Conservation (phyloP, 2,329 filamentous ascomycete species). For the Verticillium zaregamsianum region DNA sequence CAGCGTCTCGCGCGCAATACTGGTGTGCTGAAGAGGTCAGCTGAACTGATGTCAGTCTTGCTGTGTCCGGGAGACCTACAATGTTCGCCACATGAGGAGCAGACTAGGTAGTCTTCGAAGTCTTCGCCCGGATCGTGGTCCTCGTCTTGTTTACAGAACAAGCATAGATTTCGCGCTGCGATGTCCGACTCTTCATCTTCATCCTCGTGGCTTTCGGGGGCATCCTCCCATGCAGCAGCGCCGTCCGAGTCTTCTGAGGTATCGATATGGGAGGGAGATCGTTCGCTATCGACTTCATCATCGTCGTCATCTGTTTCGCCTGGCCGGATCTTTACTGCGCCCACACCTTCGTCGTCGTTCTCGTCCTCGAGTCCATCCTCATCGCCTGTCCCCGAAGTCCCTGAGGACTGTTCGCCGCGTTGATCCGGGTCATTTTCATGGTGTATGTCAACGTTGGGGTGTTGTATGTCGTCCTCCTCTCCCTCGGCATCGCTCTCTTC, state of each 20-base stretch:
- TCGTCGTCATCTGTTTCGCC: slow-evolving; percentile 43
- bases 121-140: slow-evolving; percentile 78
- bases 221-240: slow-evolving; percentile 57
- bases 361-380: slow-evolving; percentile 14
- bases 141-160: slow-evolving; percentile 80
- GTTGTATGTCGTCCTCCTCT: slow-evolving; percentile 22
- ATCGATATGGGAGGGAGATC: slow-evolving; percentile 41
- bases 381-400: slow-evolving; percentile 8
- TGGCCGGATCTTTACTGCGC: slow-evolving; percentile 52
- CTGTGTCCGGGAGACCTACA: slow-evolving; percentile 53
- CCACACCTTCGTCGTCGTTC: slow-evolving; percentile 49
- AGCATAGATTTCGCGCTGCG: slow-evolving; percentile 42
- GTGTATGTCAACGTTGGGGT: slow-evolving; percentile 15
- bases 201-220: slow-evolving; percentile 49
- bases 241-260: slow-evolving; percentile 52
- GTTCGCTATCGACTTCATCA: slow-evolving; percentile 34
- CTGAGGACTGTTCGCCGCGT: neutral
- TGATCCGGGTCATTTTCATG: neutral
- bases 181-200: slow-evolving; percentile 53
- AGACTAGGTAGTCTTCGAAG: slow-evolving; percentile 74
- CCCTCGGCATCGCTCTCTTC: slow-evolving; percentile 38
- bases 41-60: slow-evolving; percentile 19
- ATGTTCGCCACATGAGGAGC: slow-evolving; percentile 74
- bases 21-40: slow-evolving; percentile 66
- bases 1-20: slow-evolving; percentile 77